Base-by-base conservation (phyloP, 371 early-diverging fungal species). In the Mucor circinelloides region DNA sequence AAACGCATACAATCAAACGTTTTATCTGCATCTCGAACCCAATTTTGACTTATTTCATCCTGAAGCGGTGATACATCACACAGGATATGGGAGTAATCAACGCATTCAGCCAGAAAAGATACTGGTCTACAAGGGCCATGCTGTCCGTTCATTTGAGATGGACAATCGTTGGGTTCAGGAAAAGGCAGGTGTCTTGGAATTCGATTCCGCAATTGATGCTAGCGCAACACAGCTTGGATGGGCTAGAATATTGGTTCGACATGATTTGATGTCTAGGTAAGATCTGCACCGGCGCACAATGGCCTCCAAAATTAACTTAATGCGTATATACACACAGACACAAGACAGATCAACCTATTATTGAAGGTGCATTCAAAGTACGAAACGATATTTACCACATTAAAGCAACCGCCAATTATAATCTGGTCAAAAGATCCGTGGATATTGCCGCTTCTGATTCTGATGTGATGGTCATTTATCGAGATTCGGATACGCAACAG, bases 41-140 rank as follows among this genome's bases (percentile, higher is more conserved):
- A 93, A 94, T 78, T 19, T 65, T 23, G 90, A 91, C 46, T 68
- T 95, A 38, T 74, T 95, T 50, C 95, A 94, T 72, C 86, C 91
- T 0, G 74, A 87, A 2, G 92, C 92, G 2, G 62, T 60, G 12
- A 31, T 68, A 13, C 36, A 48, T 21, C 9, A 56, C n/a, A 28
- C 15, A 28, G 46, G 19, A 60, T 13, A 40, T 3, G 23, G 19
- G 17, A 44, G 6, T 17, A 31, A 30, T 2, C 56, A 32, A 8
- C 56, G 19, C 31, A 32, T 32, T n/a, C n/a, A 28, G 15, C 17
- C 7, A 10, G n/a, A 56, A 10, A 19, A 56, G 3, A 17, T 32
- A n/a, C 17, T 32, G 0, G 58, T 68, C 6, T 74, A 70, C 31
- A 70, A 66, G 28, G 70, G 74, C 2, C 42, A 64, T 40, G 65